Evolutionary conservation across 768 basidiomycete genomes (phyloP).

Genomic region (Coprinopsis sp.): DNA sequence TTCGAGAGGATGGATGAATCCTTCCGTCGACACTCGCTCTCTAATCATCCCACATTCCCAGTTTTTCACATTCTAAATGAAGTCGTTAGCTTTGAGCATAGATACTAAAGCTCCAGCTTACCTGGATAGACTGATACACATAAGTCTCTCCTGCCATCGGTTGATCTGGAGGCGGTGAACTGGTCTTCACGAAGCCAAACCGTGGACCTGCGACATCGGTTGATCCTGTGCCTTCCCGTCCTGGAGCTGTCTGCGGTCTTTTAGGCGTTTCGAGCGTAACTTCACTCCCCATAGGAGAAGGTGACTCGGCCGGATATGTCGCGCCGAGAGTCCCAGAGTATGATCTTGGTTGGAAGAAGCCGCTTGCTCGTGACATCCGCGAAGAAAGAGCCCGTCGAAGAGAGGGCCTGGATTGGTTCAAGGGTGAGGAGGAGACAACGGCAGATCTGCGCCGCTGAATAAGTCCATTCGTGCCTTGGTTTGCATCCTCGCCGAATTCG

Average conservation of each 20-base stretch:
- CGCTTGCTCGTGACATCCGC: constrained; percentile 13
- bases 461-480: too few species aligned
- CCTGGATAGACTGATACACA: constrained; percentile 50
- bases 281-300: not conserved
- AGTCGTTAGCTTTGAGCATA: not conserved
- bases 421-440: not conserved
- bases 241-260: not conserved
- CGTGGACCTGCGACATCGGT: constrained; percentile 35
- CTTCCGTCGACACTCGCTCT: constrained; percentile 81
- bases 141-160: constrained; percentile 56
- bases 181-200: constrained; percentile 19
- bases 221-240: constrained; percentile 13
- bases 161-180: constrained; percentile 16
- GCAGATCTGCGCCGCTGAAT: not conserved
- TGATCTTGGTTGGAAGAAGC: constrained; percentile 11
- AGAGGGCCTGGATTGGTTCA: constrained; percentile 15
- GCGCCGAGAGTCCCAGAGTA: constrained; percentile 5
- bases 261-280: not conserved
- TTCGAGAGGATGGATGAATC: constrained; percentile 81
- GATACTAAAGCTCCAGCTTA: constrained; percentile 21
- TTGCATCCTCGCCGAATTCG: too few species aligned
- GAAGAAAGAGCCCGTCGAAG: constrained; percentile 21
- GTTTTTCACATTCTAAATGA: constrained; percentile 27
- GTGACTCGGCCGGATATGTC: not conserved
- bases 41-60: constrained; percentile 74